A percentile compares a stretch with the other conserved stretches of the same genome.
phyloP scores from a whole-genome alignment of 306 rosid species.

The Urtica urens region DNA sequence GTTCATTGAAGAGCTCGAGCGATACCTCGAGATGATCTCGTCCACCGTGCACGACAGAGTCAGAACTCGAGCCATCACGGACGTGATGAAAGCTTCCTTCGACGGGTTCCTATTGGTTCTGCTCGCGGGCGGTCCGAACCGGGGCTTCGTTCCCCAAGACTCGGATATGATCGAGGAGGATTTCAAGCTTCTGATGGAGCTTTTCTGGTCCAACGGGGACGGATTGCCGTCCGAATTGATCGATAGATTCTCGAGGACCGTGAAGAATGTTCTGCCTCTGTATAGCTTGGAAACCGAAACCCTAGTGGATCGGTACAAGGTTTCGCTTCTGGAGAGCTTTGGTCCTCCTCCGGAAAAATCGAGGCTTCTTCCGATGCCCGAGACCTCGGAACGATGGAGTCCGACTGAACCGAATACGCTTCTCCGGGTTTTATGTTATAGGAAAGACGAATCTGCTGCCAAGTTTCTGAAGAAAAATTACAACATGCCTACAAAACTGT shows the following conservation, averaged over 20 bases:
- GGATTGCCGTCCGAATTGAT: constrained; percentile 77
- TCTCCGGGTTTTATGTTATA: constrained; percentile 63
- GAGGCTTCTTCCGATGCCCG: constrained; percentile 74
- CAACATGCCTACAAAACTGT: constrained; percentile 74
- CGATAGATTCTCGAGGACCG: constrained; percentile 41
- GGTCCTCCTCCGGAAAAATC: constrained; percentile 58
- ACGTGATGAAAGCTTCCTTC: constrained; percentile 75
- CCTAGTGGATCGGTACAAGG: constrained; percentile 59
- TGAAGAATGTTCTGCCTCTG: constrained; percentile 43
- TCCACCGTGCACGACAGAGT: constrained; percentile 79
- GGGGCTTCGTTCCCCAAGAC: constrained; percentile 57
- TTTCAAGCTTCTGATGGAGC: constrained; percentile 62
- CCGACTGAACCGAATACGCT: constrained; percentile 82
- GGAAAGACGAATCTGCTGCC: constrained; percentile 78
- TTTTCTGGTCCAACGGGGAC: constrained; percentile 95
- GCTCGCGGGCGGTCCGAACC: constrained; percentile 89
- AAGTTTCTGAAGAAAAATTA: constrained; percentile 88
- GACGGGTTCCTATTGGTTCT: constrained; percentile 74
- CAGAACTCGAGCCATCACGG: constrained; percentile 76
- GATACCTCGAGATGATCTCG: constrained; percentile 68
- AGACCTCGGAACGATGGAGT: constrained; percentile 65
- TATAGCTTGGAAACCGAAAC: constrained; percentile 34
- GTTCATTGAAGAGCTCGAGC: constrained; percentile 76
- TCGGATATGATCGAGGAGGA: constrained; percentile 62
- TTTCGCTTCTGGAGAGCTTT: constrained; percentile 27